A percentile compares a stretch with the other conserved stretches of the same genome.
These are phyloP conservation scores for Sarocladiaceae sp. DNA, from an alignment of 2,329 filamentous ascomycete genomes.

Conservation along the genomic window DNA sequence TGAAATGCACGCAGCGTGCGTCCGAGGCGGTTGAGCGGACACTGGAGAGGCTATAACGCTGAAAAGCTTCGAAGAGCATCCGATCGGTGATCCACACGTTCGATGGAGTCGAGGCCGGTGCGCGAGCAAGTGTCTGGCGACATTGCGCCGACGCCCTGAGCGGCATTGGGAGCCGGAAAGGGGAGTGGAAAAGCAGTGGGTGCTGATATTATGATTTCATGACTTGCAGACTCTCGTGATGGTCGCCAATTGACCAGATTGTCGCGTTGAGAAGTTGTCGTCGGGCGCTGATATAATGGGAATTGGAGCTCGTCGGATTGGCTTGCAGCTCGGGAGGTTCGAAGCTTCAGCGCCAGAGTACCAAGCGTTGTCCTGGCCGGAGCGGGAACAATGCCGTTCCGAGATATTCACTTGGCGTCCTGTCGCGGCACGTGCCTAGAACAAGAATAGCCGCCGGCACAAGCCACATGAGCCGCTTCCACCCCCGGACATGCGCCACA, in stretches of 20 bases:
- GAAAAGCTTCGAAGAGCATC: constrained; percentile 25
- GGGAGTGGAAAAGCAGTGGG: no score
- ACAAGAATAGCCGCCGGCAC: not conserved
- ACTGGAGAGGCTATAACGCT: constrained; percentile 19
- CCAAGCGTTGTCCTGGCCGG: no score
- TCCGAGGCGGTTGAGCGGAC: constrained; percentile 13
- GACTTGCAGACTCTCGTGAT: no score
- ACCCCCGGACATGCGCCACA: constrained; percentile 4
- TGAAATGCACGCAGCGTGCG: constrained; percentile 30
- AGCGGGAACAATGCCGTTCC: not conserved
- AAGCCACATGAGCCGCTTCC: no score
- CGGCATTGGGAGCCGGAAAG: constrained; percentile 21
- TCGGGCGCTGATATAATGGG: no score
- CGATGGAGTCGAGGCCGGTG: constrained; percentile 15
- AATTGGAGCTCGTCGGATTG: no score
- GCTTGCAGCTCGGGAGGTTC: no score
- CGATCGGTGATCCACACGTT: constrained; percentile 26
- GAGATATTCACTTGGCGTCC: not conserved
- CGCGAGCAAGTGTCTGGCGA: constrained; percentile 17
- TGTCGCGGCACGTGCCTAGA: not conserved
- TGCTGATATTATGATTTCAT: no score
- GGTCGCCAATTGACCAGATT: constrained; percentile 3
- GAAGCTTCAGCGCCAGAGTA: no score
- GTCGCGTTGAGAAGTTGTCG: no score
- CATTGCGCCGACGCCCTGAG: constrained; percentile 21